Base-by-base conservation (phyloP, 2,329 filamentous ascomycete genomes). In the Neonectria neomacrospora region DNA sequence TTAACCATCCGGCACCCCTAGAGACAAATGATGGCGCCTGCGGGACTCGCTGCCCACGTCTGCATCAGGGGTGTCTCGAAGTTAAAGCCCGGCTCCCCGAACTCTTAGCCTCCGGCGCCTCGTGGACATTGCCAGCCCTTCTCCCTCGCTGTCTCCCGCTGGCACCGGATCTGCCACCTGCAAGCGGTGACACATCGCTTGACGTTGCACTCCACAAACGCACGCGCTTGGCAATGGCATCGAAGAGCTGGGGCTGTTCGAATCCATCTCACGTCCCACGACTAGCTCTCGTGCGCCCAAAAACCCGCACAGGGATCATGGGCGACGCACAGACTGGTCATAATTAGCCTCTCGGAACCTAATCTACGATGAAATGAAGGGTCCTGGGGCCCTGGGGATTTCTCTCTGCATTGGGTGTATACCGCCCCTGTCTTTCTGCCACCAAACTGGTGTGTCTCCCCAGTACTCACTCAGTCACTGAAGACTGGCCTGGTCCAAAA, bases 361-460 rank as follows among this genome's bases (percentile, higher is more conserved):
- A 55, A 61, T 61, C 58, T 51, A 53, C 39, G 47, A 62, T 57
- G 54, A 62, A 62, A 62, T 62, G 59, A 62, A 54, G 41, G 39
- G 14, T 18, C 42, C 42, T 50, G 47, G 47, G 47, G 28, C 26
- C 18, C 26, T 50, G 11, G 5, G 16, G 28, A 50, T 20, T 12
- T 32, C 47, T 22, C 9, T 26, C 22, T 28, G 23, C 22, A n/a
- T 23, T 26, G 42, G 20, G 44, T 28, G 44, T 22, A 16, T 28
- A 5, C 44, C 28, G 44, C 23, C 26, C 14, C 22, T 20, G 16
- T 41, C 47, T n/a, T 34, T 20, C 26, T 50, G 47, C 28, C 11
- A n/a, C 9, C 11, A 26, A 48, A 30, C 45, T 11, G 45, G 26
- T 10, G 32, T 23, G 45, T 30, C 26, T 48, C 26, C n/a, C 32